Evolutionary conservation across 2,329 filamentous ascomycete genomes (phyloP).

Genomic region (Waltergamsia citrina): DNA sequence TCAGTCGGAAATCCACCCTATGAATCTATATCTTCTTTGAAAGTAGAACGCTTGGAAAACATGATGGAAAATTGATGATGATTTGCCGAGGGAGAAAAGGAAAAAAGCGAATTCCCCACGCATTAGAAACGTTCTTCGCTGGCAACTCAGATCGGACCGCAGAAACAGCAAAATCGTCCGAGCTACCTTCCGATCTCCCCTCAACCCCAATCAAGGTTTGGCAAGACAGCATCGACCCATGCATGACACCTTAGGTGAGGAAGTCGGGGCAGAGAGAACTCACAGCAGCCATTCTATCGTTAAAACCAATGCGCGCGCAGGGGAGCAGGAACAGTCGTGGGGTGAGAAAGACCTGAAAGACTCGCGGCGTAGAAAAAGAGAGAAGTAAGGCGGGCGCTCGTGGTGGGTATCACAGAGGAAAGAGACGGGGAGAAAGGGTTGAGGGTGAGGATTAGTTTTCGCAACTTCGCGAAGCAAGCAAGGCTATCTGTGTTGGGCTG

Average conservation of each 20-base stretch:
- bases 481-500: neutral
- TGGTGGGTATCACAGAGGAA: conserved; percentile 6
- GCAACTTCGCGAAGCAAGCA: conserved; percentile 1
- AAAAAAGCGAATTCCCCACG: too few relatives aligned
- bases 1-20: conserved; percentile 10
- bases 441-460: conserved; percentile 1
- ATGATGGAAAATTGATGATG: conserved; percentile 7
- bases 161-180: neutral
- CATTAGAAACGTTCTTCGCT: neutral
- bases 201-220: too few relatives aligned
- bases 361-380: neutral
- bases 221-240: too few relatives aligned
- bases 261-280: conserved; percentile 15
- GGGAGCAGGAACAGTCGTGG: conserved; percentile 5
- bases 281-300: conserved; percentile 32
- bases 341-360: conserved; percentile 2
- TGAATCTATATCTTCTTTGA: neutral
- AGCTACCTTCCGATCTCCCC: neutral
- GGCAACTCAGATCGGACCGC: neutral
- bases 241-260: too few relatives aligned
- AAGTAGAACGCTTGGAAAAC: too few relatives aligned
- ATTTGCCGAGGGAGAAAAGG: too few relatives aligned
- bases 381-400: neutral
- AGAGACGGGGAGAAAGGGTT: neutral
- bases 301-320: conserved; percentile 14